A percentile compares a stretch with the other conserved stretches of the same genome.
These are phyloP conservation scores for Otatea glauca DNA, from an alignment of 176 grass and related monocot genomes.

Conservation along the genomic window DNA sequence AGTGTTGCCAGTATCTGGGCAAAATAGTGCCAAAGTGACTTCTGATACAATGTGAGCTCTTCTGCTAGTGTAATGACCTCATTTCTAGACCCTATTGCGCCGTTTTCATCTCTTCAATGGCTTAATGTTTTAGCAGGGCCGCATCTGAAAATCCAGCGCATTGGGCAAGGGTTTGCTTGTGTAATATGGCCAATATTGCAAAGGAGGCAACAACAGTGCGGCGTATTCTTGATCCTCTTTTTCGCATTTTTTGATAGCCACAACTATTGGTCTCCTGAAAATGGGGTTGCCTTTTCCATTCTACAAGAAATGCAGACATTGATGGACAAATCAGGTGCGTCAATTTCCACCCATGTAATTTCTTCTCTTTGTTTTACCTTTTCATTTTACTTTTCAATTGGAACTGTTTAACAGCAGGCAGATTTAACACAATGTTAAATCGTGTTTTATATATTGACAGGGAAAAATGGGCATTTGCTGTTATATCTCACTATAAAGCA, in stretches of 20 bases:
- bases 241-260: constrained; percentile 80
- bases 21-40: constrained; percentile 57
- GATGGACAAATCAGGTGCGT: constrained; percentile 84
- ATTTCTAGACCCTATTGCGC: constrained; percentile 21
- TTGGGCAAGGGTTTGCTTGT: constrained; percentile 87
- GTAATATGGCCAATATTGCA: constrained; percentile 91
- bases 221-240: constrained; percentile 85
- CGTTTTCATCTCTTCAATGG: constrained; percentile 22
- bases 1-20: constrained; percentile 44
- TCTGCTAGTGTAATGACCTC: constrained; percentile 8
- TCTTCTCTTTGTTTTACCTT: constrained; percentile 35
- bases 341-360: constrained; percentile 49
- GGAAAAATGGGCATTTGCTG: constrained; percentile 82
- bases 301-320: constrained; percentile 83
- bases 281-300: constrained; percentile 76
- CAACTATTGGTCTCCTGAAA: constrained; percentile 83
- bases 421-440: constrained; percentile 18
- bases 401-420: constrained; percentile 21
- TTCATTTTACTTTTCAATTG: not conserved
- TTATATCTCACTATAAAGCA: constrained; percentile 91
- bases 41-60: constrained; percentile 65
- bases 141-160: constrained; percentile 66
- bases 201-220: constrained; percentile 85
- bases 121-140: constrained; percentile 62
- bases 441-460: constrained; percentile 53